A percentile compares a stretch with the other conserved stretches of the same genome.
These are phyloP conservation scores for Plasmopara viticola DNA, from an alignment of 352 stramenopile genomes.

Conservation along the genomic window DNA sequence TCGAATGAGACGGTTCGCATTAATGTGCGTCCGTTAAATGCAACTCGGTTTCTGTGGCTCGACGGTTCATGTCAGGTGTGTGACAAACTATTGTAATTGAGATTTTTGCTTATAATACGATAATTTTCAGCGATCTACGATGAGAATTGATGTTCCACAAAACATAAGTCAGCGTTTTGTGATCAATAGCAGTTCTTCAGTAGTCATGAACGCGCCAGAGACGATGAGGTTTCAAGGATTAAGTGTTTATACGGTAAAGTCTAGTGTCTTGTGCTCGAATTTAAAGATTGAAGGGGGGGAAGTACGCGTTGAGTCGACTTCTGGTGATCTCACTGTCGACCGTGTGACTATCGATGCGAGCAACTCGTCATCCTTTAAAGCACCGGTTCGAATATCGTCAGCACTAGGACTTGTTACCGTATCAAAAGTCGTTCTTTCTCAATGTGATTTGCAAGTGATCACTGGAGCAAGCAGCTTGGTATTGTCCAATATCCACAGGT, in stretches of 20 bases:
- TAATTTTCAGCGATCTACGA: conserved; percentile 28
- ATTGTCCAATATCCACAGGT: conserved; percentile 38
- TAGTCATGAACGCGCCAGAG: conserved; percentile 37
- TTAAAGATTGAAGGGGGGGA: conserved; percentile 28
- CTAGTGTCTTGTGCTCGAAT: conserved; percentile 43
- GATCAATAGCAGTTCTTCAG: conserved; percentile 45
- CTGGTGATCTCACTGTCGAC: conserved; percentile 47
- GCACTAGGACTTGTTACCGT: conserved; percentile 41
- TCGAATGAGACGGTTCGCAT: conserved; percentile 24
- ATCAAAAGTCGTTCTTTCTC: conserved; percentile 36
- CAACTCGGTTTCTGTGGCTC: conserved; percentile 55
- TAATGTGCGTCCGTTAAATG: conserved; percentile 23
- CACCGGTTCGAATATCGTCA: conserved; percentile 29
- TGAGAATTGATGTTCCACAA: conserved; percentile 35
- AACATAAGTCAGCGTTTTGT: conserved; percentile 19
- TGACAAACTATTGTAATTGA: background rate
- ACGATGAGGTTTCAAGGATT: conserved; percentile 29
- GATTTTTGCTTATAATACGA: background rate
- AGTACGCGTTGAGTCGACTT: conserved; percentile 33
- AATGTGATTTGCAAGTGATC: conserved; percentile 46
- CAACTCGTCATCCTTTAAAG: conserved; percentile 21
- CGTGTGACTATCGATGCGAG: conserved; percentile 36
- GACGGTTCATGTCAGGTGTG: conserved; percentile 63
- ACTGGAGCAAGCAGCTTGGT: conserved; percentile 45
- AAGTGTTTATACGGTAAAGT: conserved; percentile 33